A percentile compares a stretch with the other conserved stretches of the same genome.
Evolutionary conservation across 345 rosid species (phyloP).

Genomic region (Clausena lansium): DNA sequence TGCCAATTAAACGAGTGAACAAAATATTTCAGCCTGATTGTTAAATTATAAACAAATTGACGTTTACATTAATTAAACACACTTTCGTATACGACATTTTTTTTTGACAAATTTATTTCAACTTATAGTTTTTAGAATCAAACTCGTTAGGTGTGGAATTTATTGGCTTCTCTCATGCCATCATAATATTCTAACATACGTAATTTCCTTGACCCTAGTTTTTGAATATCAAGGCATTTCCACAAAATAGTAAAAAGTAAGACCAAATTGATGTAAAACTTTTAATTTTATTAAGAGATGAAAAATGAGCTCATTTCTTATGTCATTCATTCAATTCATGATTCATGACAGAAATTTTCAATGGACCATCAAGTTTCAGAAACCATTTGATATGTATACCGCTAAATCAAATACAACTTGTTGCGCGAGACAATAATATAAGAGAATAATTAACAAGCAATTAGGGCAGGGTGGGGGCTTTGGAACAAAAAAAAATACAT

Average conservation of each 20-base stretch:
- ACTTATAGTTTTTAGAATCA: neutral
- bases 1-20: neutral
- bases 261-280: neutral
- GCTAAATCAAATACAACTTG: neutral
- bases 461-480: neutral
- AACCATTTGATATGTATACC: neutral
- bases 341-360: neutral
- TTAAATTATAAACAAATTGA: neutral
- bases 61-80: neutral
- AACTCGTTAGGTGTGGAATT: slow-evolving; percentile 2
- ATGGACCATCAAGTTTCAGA: neutral
- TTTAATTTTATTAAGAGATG: neutral
- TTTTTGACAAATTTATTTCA: neutral
- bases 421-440: no score
- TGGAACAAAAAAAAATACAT: neutral
- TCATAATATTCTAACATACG: neutral
- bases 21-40: neutral
- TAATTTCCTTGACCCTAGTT: neutral
- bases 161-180: neutral
- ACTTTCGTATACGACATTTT: neutral
- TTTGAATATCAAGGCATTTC: neutral
- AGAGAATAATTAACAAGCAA: neutral
- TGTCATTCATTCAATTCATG: neutral
- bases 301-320: neutral
- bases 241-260: neutral